Evolutionary conservation across 768 basidiomycete genomes (phyloP).

Genomic region (Boletus eberwhitei): DNA sequence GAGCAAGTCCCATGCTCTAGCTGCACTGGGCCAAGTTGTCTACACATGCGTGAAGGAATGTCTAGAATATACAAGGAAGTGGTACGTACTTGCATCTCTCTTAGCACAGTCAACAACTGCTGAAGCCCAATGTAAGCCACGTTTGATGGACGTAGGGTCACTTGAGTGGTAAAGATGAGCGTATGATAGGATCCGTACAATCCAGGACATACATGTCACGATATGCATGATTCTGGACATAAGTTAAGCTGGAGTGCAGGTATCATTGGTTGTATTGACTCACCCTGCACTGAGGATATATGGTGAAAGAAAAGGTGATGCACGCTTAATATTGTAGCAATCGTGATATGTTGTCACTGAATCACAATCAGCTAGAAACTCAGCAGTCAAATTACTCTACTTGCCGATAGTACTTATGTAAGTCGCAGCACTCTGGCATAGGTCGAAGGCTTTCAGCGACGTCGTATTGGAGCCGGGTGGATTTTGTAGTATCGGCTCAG

Average conservation of each 20-base stretch:
- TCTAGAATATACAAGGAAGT: background rate
- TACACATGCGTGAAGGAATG: slow-evolving; percentile 26
- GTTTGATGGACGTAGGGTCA: slow-evolving; percentile 68
- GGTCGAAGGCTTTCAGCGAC: slow-evolving; percentile 67
- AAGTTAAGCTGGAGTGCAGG: background rate
- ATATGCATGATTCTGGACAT: slow-evolving; percentile 71
- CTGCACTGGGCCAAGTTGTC: slow-evolving; percentile 71
- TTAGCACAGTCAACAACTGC: slow-evolving; percentile 59
- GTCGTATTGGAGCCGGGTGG: slow-evolving; percentile 40
- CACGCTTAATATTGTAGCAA: slow-evolving; percentile 55
- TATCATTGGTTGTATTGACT: slow-evolving; percentile 24
- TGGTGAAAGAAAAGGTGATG: slow-evolving; percentile 64
- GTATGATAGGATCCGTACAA: background rate
- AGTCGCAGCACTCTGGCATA: slow-evolving; percentile 70
- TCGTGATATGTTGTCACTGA: slow-evolving; percentile 56
- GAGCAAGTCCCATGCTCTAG: slow-evolving; percentile 61
- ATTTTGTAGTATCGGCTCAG: slow-evolving; percentile 43
- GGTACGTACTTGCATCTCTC: slow-evolving; percentile 60
- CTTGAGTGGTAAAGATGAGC: slow-evolving; percentile 36
- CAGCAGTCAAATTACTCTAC: slow-evolving; percentile 4
- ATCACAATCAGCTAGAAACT: slow-evolving; percentile 4
- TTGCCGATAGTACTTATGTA: slow-evolving; percentile 66
- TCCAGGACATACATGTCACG: slow-evolving; percentile 52
- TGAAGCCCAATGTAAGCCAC: slow-evolving; percentile 62
- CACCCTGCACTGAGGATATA: slow-evolving; percentile 73